phyloP scores from a whole-genome alignment of 2,329 filamentous ascomycete species.

The Sclerotinia trifoliorum region DNA sequence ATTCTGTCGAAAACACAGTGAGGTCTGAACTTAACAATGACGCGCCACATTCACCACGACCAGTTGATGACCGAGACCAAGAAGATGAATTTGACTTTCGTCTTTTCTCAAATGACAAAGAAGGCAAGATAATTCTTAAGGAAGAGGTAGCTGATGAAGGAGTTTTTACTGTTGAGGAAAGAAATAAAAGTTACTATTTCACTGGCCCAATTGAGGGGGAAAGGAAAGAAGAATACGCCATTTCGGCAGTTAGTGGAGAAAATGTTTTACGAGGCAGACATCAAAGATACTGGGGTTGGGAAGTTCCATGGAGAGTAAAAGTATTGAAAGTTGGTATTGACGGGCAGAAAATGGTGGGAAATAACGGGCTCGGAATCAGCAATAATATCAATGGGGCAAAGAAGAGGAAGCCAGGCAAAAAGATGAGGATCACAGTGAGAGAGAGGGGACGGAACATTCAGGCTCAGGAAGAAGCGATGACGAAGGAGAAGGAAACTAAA shows the following conservation, averaged over 20 bases:
- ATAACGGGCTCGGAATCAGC: conserved; percentile 15
- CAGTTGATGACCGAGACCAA: conserved; percentile 20
- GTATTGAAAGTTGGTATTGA: conserved; percentile 41
- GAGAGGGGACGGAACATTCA: conserved; percentile 44
- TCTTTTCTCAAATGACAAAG: conserved; percentile 48
- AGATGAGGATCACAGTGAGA: conserved; percentile 53
- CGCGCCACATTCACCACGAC: conserved; percentile 14
- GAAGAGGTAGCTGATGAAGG: conserved; percentile 44
- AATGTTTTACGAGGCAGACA: conserved; percentile 49
- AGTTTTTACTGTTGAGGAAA: conserved; percentile 43
- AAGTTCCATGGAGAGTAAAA: conserved; percentile 59
- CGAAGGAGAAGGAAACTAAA: conserved; percentile 48
- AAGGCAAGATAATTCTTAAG: conserved; percentile 50
- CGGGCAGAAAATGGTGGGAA: conserved; percentile 35
- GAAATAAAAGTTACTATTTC: conserved; percentile 53
- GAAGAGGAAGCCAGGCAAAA: conserved; percentile 56
- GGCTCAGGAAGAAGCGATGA: conserved; percentile 40
- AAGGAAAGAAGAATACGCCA: conserved; percentile 44
- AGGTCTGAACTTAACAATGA: conserved; percentile 35
- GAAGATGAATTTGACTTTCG: conserved; percentile 54
- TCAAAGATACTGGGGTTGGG: conserved; percentile 54
- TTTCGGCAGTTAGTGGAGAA: conserved; percentile 53
- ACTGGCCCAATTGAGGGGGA: conserved; percentile 42
- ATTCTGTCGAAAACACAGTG: too few species aligned
- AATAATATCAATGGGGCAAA: conserved; percentile 28